phyloP scores from a whole-genome alignment of 1,284 basidiomycete genomes.

The Moesziomyces globuligerus region DNA sequence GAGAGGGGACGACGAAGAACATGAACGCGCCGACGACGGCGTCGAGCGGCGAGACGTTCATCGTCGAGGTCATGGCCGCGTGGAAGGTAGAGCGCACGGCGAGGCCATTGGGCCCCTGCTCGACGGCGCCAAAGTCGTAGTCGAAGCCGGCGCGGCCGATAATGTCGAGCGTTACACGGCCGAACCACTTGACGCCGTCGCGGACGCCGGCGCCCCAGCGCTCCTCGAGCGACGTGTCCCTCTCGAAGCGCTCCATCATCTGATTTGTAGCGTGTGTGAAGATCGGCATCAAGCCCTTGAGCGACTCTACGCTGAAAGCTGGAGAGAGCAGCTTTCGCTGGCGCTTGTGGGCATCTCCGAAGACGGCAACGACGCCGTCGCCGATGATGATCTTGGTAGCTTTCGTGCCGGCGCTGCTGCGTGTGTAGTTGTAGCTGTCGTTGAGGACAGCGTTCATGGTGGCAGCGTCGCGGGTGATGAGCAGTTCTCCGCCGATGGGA shows the following conservation, averaged over 20 bases:
- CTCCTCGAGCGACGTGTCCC: conserved; percentile 34
- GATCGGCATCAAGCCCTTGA: conserved; percentile 35
- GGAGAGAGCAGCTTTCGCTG: conserved; percentile 42
- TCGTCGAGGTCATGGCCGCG: conserved; percentile 48
- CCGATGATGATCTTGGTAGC: conserved; percentile 51
- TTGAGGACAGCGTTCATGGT: conserved; percentile 43
- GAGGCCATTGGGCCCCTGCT: conserved; percentile 45
- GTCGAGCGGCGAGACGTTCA: conserved; percentile 42
- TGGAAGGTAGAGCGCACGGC: conserved; percentile 43
- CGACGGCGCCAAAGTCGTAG: conserved; percentile 50
- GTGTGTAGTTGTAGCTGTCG: conserved; percentile 39
- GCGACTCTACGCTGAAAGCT: conserved; percentile 40
- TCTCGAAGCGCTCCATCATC: conserved; percentile 39
- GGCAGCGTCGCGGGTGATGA: conserved; percentile 42
- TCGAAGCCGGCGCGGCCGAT: conserved; percentile 50
- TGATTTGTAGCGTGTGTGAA: conserved; percentile 36
- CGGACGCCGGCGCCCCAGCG: conserved; percentile 30
- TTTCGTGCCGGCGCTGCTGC: conserved; percentile 39
- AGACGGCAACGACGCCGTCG: conserved; percentile 39
- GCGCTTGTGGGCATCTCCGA: conserved; percentile 46
- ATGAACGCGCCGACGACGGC: conserved; percentile 45
- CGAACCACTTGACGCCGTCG: conserved; percentile 46
- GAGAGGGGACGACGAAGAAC: conserved; percentile 46
- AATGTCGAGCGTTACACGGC: conserved; percentile 48
- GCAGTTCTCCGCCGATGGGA: conserved; percentile 38